A percentile compares a stretch with the other conserved stretches of the same genome.
Conservation (phyloP, 2,329 filamentous ascomycete species). For the Raffaelea albimanens region DNA sequence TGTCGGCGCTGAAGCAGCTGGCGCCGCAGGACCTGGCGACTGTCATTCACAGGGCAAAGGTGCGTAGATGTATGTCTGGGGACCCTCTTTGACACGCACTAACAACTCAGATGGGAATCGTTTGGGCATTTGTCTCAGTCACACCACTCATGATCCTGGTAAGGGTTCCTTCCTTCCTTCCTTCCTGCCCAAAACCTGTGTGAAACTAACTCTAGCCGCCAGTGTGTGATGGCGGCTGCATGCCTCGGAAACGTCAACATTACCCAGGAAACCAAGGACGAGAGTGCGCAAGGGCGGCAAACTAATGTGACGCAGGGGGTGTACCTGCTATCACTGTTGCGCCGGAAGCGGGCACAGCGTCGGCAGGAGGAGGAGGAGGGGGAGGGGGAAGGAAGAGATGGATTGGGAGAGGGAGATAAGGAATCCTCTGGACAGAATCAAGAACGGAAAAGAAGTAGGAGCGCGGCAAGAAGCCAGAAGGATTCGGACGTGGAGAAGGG, state of each 20-base stretch:
- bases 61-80: constrained; percentile 18
- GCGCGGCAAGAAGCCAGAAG: too few relatives aligned
- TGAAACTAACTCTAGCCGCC: too few relatives aligned
- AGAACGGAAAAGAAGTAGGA: too few relatives aligned
- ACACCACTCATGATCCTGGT: constrained; percentile 45
- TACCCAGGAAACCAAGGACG: constrained; percentile 6
- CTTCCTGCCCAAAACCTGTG: too few relatives aligned
- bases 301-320: too few relatives aligned
- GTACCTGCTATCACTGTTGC: too few relatives aligned
- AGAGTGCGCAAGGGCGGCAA: too few relatives aligned
- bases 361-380: background rate
- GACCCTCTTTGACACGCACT: background rate
- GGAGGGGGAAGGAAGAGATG: background rate
- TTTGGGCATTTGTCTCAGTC: constrained; percentile 55
- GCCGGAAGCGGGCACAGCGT: too few relatives aligned
- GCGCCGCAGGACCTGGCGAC: constrained; percentile 23
- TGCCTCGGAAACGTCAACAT: constrained; percentile 25
- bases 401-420: background rate
- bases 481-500: too few relatives aligned
- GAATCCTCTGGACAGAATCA: too few relatives aligned
- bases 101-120: constrained; percentile 47
- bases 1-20: constrained; percentile 25
- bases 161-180: constrained; percentile 9
- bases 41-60: constrained; percentile 33
- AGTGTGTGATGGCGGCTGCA: constrained; percentile 18